phyloP scores from a whole-genome alignment of 352 stramenopile genomes.

The Globisporangium canariense region DNA sequence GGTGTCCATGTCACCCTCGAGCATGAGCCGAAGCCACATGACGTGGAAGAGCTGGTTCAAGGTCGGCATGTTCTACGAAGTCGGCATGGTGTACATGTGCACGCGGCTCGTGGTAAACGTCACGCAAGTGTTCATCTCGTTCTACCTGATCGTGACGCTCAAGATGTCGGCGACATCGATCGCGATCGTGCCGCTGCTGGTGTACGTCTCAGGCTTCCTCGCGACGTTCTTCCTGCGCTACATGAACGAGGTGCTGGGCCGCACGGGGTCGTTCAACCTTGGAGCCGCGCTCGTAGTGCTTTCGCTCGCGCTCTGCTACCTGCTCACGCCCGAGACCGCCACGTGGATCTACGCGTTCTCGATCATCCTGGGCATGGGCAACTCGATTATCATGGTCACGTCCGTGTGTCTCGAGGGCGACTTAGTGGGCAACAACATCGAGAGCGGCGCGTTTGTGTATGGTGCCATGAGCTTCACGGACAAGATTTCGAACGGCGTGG shows the following conservation, averaged over 20 bases:
- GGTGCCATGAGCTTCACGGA: conserved; percentile 87
- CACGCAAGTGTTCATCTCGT: conserved; percentile 86
- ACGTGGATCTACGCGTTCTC: conserved; percentile 75
- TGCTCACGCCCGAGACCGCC: conserved; percentile 53
- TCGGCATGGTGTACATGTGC: conserved; percentile 87
- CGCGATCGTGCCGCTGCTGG: conserved; percentile 77
- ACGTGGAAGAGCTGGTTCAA: conserved; percentile 78
- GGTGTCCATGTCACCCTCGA: conserved; percentile 17
- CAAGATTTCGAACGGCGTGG: conserved; percentile 84
- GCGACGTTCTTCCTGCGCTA: conserved; percentile 75
- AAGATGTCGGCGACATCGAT: conserved; percentile 84
- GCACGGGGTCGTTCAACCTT: conserved; percentile 64
- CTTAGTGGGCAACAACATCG: conserved; percentile 75
- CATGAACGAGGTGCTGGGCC: conserved; percentile 68
- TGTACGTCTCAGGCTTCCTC: conserved; percentile 82
- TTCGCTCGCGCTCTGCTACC: conserved; percentile 50
- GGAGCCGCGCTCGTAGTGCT: conserved; percentile 50
- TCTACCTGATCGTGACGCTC: conserved; percentile 83
- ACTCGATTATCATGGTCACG: conserved; percentile 87
- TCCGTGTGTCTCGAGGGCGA: conserved; percentile 81
- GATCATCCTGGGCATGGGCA: conserved; percentile 73
- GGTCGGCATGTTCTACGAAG: conserved; percentile 82
- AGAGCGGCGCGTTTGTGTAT: conserved; percentile 85
- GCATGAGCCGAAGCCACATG: conserved; percentile 32
- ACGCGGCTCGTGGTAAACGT: conserved; percentile 83